Evolutionary conservation across 257 asterid genomes (phyloP).

Genomic region (Solanum medicagineum): DNA sequence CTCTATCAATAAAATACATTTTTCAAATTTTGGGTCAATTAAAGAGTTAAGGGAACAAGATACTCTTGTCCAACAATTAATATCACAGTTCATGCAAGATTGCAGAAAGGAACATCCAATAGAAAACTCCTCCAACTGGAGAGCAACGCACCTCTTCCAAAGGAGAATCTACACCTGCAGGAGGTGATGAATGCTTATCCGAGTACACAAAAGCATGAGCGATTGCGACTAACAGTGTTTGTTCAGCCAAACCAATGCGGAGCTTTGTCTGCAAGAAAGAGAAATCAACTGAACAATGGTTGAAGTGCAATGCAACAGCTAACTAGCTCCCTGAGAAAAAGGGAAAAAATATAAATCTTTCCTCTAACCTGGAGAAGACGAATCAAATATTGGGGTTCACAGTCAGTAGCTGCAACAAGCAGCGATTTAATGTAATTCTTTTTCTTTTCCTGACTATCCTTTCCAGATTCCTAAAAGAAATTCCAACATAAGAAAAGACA

Average conservation of each 20-base stretch:
- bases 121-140: background rate
- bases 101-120: background rate
- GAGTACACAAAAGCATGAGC: constrained; percentile 77
- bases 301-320: constrained; percentile 7
- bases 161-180: constrained; percentile 46
- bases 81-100: background rate
- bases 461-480: constrained; percentile 74
- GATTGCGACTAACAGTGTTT: constrained; percentile 77
- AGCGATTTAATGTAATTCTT: constrained; percentile 76
- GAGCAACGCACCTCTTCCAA: constrained; percentile 51
- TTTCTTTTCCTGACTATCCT: constrained; percentile 86
- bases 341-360: background rate
- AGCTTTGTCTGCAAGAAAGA: constrained; percentile 57
- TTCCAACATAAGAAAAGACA: constrained; percentile 2
- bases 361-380: constrained; percentile 82
- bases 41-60: background rate
- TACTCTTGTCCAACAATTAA: background rate
- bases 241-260: constrained; percentile 88
- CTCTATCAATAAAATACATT: background rate
- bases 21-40: background rate
- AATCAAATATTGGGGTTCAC: constrained; percentile 92
- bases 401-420: constrained; percentile 90
- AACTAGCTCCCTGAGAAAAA: background rate
- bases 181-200: constrained; percentile 48
- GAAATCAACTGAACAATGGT: constrained; percentile 17